phyloP scores from a whole-genome alignment of 2,329 filamentous ascomycete genomes.

The Pyrenophora tritici-repentis region DNA sequence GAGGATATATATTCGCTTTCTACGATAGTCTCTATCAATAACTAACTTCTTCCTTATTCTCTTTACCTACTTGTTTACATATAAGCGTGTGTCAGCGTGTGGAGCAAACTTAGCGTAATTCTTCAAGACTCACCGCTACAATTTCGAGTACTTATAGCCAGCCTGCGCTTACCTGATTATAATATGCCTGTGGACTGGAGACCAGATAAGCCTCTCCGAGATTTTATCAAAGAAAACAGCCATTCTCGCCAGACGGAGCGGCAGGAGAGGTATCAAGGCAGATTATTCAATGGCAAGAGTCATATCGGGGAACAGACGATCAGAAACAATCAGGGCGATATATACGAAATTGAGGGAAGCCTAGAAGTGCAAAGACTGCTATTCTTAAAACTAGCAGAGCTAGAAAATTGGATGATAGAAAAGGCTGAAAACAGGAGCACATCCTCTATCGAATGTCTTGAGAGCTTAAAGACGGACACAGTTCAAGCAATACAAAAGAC shows the following conservation, averaged over 20 bases:
- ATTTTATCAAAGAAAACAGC: slow-evolving; percentile 11
- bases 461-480: slow-evolving; percentile 9
- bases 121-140: slow-evolving; percentile 3
- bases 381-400: slow-evolving; percentile 18
- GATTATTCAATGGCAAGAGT: slow-evolving; percentile 15
- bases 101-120: neutral
- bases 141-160: slow-evolving; percentile 1
- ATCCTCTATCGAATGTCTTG: slow-evolving; percentile 1
- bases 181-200: slow-evolving; percentile 5
- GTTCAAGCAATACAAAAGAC: slow-evolving; percentile 13
- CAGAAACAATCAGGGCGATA: slow-evolving; percentile 6
- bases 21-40: too few relatives aligned
- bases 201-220: slow-evolving; percentile 5
- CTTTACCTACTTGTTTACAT: too few relatives aligned
- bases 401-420: slow-evolving; percentile 16
- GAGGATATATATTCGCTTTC: too few relatives aligned
- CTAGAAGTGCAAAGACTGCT: slow-evolving; percentile 17
- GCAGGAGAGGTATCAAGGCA: slow-evolving; percentile 9
- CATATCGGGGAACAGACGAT: neutral
- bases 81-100: slow-evolving; percentile 4
- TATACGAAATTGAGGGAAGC: slow-evolving; percentile 11
- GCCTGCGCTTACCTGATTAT: neutral
- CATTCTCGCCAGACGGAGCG: slow-evolving; percentile 9
- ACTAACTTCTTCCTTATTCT: too few relatives aligned
- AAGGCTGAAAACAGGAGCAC: neutral